Conservation (phyloP, 2,329 filamentous ascomycete species). For the Neonectria faginata region DNA sequence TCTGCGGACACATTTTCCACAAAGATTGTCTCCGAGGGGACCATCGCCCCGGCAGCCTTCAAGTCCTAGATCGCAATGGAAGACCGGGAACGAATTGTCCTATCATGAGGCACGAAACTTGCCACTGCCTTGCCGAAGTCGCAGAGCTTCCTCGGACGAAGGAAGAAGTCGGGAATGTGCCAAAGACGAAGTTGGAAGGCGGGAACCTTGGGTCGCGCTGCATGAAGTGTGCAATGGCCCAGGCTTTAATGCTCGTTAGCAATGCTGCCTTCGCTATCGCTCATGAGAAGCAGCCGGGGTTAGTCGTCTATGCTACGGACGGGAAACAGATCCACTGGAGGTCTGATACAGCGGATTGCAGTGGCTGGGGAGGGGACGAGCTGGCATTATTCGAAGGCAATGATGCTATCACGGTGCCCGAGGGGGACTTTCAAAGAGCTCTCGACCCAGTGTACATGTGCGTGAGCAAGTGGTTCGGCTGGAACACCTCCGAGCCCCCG, state of each 20-base stretch:
- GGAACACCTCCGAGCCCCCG: neutral
- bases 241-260: neutral
- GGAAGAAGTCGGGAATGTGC: neutral
- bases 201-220: neutral
- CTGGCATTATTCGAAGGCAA: no score
- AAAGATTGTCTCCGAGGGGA: neutral
- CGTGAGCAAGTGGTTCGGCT: neutral
- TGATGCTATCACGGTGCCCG: no score
- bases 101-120: neutral
- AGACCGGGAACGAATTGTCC: neutral
- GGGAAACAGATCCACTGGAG: neutral
- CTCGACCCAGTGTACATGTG: no score
- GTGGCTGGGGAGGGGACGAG: neutral
- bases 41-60: neutral
- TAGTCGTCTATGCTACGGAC: neutral
- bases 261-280: neutral
- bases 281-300: neutral
- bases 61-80: neutral
- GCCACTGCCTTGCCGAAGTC: neutral
- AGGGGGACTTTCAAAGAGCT: no score
- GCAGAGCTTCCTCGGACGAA: neutral
- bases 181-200: neutral
- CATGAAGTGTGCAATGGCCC: neutral
- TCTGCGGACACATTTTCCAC: conserved; percentile 21
- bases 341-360: neutral